Evolutionary conservation across 495 filamentous ascomycete species (phyloP), one percentile per base, ranked within the genome.

Genomic region (Chaetomium cochliodes): DNA sequence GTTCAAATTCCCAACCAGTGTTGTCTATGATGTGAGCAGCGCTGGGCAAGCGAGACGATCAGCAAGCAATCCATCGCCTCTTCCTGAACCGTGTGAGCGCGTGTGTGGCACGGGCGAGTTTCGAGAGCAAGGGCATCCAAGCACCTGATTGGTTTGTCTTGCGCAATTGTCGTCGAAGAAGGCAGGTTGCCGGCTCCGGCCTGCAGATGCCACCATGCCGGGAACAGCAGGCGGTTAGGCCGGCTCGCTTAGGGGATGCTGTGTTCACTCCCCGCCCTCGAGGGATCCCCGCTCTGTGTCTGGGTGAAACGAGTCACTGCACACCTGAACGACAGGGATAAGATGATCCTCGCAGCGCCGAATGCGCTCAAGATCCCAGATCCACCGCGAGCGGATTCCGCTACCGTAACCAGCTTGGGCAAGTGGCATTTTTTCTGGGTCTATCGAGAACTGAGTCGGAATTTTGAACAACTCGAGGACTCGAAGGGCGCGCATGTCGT

Each of bases 151-250:
- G 64, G 64, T 53, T 42, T 16, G 23, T 4, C 16, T n/a, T 11
- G 7, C 51, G 20, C 30, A 15, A 6, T n/a, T 25, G 20, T 39
- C 41, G 51, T 52, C 65, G 20, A 67, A 59, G 53, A 67, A 55
- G 65, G 65, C 65, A 67, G 65, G 65, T 64, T 53, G 60, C 37
- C 46, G 30, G 39, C 30, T 62, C 33, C 41, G 25, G 41, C 51
- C 44, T 58, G 63, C 59, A 58, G 62, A 58, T 33, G 59, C 51
- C 65, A 60, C 65, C 65, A 62, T 67, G 62, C 68, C 62, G 25
- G 63, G 62, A 65, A 60, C 23, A 67, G 68, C 58, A 69, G 67
- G 64, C 64, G 49, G 64, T 61, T 58, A n/a, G 23, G 23, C 41
- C 51, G 26, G 15, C 42, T 37, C 39, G 18, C 46, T 20, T 9